Evolutionary conservation across 2,329 filamentous ascomycete species (phyloP), one percentile per base, ranked within the genome.

Genomic region (Fusarium foetens): DNA sequence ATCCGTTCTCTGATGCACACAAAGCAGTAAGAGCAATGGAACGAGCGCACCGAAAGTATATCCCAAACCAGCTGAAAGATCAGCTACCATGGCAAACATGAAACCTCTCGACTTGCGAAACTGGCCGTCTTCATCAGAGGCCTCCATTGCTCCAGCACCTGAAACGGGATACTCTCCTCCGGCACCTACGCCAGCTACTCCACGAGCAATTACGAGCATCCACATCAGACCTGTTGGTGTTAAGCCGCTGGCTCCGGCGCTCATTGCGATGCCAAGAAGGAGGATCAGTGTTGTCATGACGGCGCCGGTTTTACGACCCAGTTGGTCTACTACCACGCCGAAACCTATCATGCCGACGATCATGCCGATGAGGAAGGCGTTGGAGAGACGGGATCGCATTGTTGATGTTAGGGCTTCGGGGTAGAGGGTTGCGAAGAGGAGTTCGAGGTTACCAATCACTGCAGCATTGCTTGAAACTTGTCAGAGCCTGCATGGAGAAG

Each of bases 81-180:
- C 58, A 8, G 46, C 58, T 10, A 63, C 39, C 62, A 64, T 64
- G 19, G 62, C 62, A n/a, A 64, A 46, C 62, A 64, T 64, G 27
- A 64, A 64, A 4, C 62, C 62, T 25, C 62, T 35, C 5, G 46
- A 46, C 5, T 63, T 64, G 23, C 62, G 58, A 27, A 64, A 64
- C 19, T 63, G 58, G n/a, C 58, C 46, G 5, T 48, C 57, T 35
- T 64, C 62, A 8, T 64, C 62, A 9, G 62, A 64, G 0, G 62
- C 62, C 7, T 64, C 62, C 21, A 63, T 5, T 0, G 62, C 58
- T 25, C 62, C 62, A 1, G 58, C 62, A 7, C 62, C 62, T 9
- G 62, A 63, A 0, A 64, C 62, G 5, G 62, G 62, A 10, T 64
- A 64, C 46, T 64, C 62, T 35, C 62, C 62, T 2, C 62, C 62